Conservation (phyloP, 805 yeast genomes). For the Ogataea henricii region DNA sequence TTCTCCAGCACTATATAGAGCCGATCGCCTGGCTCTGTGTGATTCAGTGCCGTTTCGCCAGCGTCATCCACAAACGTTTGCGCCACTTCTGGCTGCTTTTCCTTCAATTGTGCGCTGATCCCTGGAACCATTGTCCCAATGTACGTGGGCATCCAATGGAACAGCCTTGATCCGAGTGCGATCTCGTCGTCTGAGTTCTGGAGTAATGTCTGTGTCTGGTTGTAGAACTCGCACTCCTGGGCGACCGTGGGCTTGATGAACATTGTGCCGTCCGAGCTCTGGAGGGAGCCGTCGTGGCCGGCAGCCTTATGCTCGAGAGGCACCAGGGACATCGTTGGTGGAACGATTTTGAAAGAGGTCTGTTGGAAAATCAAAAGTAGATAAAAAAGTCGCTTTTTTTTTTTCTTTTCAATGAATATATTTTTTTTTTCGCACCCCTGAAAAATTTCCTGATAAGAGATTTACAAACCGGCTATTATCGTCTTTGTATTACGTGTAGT, state of each 20-base stretch:
- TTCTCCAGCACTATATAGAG: slow-evolving; percentile 71
- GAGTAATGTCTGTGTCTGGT: slow-evolving; percentile 29
- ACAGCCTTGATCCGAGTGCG: slow-evolving; percentile 37
- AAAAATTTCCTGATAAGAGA: slow-evolving; percentile 2
- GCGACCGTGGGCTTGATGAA: slow-evolving; percentile 68
- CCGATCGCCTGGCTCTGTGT: slow-evolving; percentile 16
- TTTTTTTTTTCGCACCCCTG: neutral
- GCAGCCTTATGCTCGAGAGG: slow-evolving; percentile 74
- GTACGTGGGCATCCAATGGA: slow-evolving; percentile 64
- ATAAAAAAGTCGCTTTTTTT: neutral
- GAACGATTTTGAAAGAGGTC: neutral
- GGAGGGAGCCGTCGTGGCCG: slow-evolving; percentile 83
- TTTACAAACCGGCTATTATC: neutral
- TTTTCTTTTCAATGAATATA: neutral
- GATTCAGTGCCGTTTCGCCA: neutral
- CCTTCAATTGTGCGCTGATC: slow-evolving; percentile 32
- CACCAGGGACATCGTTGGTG: slow-evolving; percentile 28
- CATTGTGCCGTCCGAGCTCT: slow-evolving; percentile 61
- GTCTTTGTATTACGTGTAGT: neutral
- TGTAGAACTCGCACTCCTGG: slow-evolving; percentile 79
- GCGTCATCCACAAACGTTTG: slow-evolving; percentile 12
- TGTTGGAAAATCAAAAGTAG: neutral
- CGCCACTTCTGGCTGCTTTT: slow-evolving; percentile 17
- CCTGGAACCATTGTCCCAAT: slow-evolving; percentile 62
- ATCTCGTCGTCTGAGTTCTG: slow-evolving; percentile 21